Base-by-base conservation (phyloP, 108 stramenopile species). In the Licmophora abbreviata region DNA sequence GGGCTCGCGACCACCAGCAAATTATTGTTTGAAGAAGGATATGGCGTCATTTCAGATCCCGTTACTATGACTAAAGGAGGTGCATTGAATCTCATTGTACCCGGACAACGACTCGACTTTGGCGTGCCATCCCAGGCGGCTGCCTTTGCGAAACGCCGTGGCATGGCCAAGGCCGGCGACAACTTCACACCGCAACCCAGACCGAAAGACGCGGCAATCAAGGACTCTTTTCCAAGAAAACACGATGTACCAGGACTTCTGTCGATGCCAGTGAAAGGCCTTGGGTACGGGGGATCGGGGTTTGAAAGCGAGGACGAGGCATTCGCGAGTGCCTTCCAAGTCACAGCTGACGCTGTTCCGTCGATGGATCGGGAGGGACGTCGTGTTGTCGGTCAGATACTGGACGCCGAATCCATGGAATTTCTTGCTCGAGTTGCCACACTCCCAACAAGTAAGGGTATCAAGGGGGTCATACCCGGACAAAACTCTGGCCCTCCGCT, bases 231-330 rank as follows among this genome's bases (percentile, higher is more conserved):
- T 32, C 57, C 69, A 9, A 54, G 80, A 42, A 20, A 20, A 14
- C 86, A 83, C 42, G 54, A 73, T 47, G 63, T 27, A 1, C 77
- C 86, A 14, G 86, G 86, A 5, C 55, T 88, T 34, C 4, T 88
- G 4, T 77, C 82, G 1, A 61, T 88, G 17, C 76, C 87, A 3
- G 67, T 35, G 43, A 81, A 84, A 41, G 87, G 87, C 27, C 51
- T 88, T 44, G 87, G 87, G 21, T 82, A 80, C 54, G 87, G 83
- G 12, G 78, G 77, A 20, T 69, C 64, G 3, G 68, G 69, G 0
- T 72, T 76, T 52, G 82, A 69, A 45, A 63, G 58, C 11, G 82
- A 84, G 20, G 83, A 88, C 47, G 87, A 82, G 58, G 74, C 77
- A 11, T 84, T 71, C 49, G 72, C 76, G 29, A 61, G 64, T 24